Evolutionary conservation across 768 basidiomycete species (phyloP).

Genomic region (Sporobolomyces roseus): DNA sequence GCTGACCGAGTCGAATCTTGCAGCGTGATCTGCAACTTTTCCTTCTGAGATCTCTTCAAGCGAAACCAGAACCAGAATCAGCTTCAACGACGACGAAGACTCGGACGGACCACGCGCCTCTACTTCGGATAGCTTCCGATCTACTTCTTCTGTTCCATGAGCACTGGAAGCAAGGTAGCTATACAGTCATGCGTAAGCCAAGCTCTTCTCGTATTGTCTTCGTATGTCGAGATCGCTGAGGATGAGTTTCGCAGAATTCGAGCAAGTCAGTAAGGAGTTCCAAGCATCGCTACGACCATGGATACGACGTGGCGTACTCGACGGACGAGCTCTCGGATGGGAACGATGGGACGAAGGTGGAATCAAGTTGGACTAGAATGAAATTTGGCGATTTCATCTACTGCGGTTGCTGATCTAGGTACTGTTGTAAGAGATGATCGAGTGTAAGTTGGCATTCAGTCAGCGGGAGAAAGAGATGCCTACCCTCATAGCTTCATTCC

Average conservation of each 20-base stretch:
- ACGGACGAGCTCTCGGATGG: slow-evolving; percentile 36
- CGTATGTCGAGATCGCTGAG: not conserved
- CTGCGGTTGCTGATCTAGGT: too few relatives aligned
- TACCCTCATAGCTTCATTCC: too few relatives aligned
- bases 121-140: slow-evolving; percentile 22
- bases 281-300: slow-evolving; percentile 24
- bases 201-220: not conserved
- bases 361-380: slow-evolving; percentile 31
- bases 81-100: not conserved
- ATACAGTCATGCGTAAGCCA: slow-evolving; percentile 34
- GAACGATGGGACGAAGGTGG: slow-evolving; percentile 17
- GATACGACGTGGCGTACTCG: slow-evolving; percentile 31
- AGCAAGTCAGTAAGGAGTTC: slow-evolving; percentile 15
- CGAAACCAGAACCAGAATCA: not conserved
- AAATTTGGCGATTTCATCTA: too few relatives aligned
- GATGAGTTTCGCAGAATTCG: slow-evolving; percentile 17
- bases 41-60: slow-evolving; percentile 26
- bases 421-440: too few relatives aligned
- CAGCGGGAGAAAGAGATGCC: too few relatives aligned
- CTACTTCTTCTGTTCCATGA: slow-evolving; percentile 36
- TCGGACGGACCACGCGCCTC: slow-evolving; percentile 4
- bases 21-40: slow-evolving; percentile 39
- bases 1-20: too few relatives aligned
- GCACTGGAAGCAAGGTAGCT: slow-evolving; percentile 19
- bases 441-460: too few relatives aligned